Evolutionary conservation across 305 asterid species (phyloP), one percentile per base, ranked within the genome.

Genomic region (Fraxinus paxiana): DNA sequence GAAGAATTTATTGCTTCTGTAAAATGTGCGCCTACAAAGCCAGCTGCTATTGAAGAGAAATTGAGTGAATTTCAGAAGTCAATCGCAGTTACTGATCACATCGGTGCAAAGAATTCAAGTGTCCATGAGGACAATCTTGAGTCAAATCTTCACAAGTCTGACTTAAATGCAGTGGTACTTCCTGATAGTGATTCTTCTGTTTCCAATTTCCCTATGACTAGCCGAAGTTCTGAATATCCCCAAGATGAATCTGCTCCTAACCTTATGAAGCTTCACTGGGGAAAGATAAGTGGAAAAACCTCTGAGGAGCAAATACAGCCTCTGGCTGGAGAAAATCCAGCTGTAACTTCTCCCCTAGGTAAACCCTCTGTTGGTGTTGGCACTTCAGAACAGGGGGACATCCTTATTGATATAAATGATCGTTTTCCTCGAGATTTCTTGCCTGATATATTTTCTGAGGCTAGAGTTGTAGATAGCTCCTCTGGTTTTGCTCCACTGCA

Each of bases 361-460:
- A 84, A 84, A 82, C 85, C 85, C 22, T 82, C 86, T 71, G 33
- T 84, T 43, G 87, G 74, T 77, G 85, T 81, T 80, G 83, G 79
- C 83, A 67, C 82, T 81, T 83, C 87, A 38, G 92, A 89, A 88
- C 92, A 82, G 6, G 91, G 91, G 77, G 92, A 93, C 90, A 92
- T 93, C 79, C 85, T 90, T 71, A 92, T 94, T 79, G 96, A 94
- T 84, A 89, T 90, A 35, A 90, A 91, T 84, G 98, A 94, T 80
- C 96, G 93, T 75, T 94, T 92, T 85, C 98, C 97, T 56, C 91
- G 87, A 72, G 97, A 92, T 81, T 87, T 94, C 80, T 84, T 92
- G 73, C 91, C 96, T 61, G 97, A 92, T 85, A 89, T 94, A 82
- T 94, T 94, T 88, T 88, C 93, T 26, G 84, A 88, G 86, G 97